These are phyloP conservation scores for Linnemannia hyalina DNA, from an alignment of 192 early-diverging fungal genomes.

Conservation along the genomic window DNA sequence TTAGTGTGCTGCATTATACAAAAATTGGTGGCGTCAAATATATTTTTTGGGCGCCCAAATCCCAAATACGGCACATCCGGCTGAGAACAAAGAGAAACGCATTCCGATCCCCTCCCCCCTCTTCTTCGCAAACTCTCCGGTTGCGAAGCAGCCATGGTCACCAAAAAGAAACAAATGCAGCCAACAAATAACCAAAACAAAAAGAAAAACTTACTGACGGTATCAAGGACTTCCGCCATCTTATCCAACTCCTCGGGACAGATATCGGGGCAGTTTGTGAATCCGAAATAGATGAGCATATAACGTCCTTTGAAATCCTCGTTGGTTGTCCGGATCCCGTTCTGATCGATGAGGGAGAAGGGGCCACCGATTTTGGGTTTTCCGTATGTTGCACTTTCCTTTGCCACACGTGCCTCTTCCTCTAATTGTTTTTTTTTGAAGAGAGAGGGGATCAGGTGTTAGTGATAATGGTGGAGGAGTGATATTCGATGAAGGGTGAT, in stretches of 20 bases:
- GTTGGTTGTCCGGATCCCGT: constrained; percentile 80
- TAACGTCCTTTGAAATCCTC: constrained; percentile 86
- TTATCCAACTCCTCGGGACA: constrained; percentile 99
- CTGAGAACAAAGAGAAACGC: background rate
- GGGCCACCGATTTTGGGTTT: constrained; percentile 93
- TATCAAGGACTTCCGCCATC: constrained; percentile 90
- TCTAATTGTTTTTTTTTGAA: constrained; percentile 10
- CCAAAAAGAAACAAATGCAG: too few relatives aligned
- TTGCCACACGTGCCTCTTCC: constrained; percentile 50
- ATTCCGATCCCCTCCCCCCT: background rate
- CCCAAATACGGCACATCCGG: constrained; percentile 2
- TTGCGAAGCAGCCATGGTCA: background rate
- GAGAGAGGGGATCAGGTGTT: background rate
- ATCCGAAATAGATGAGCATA: constrained; percentile 98
- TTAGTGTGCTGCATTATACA: background rate
- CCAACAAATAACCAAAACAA: background rate
- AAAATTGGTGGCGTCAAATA: background rate
- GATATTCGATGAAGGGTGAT: background rate
- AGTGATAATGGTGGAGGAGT: background rate
- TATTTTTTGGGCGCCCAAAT: background rate
- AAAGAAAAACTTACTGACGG: constrained; percentile 65
- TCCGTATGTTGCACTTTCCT: constrained; percentile 64
- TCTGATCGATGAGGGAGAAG: constrained; percentile 87
- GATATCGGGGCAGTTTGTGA: constrained; percentile 99
- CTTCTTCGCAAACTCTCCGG: background rate